Evolutionary conservation across 495 filamentous ascomycete genomes (phyloP).

Genomic region (Trypethelium eluteriae): DNA sequence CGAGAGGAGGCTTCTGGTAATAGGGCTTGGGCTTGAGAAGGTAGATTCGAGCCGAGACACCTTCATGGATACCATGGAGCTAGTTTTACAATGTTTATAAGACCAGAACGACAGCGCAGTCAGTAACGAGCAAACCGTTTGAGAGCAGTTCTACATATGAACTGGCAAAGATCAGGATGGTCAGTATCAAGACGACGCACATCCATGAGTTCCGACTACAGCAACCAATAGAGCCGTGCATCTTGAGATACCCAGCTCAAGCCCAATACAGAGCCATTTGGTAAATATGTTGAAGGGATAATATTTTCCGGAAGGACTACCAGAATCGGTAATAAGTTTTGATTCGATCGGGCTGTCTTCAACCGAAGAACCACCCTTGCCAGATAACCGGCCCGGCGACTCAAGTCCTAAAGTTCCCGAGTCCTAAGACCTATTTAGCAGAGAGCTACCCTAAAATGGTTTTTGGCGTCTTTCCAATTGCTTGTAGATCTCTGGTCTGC

Average conservation of each 20-base stretch:
- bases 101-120: neutral
- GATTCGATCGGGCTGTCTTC: neutral
- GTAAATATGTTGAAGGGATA: neutral
- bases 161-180: too few species aligned
- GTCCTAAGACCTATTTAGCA: too few species aligned
- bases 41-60: neutral
- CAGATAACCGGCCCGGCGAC: neutral
- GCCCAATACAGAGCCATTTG: neutral
- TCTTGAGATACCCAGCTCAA: neutral
- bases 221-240: too few species aligned
- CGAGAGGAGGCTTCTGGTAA: slow-evolving; percentile 69
- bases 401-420: too few species aligned
- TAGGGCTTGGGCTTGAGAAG: slow-evolving; percentile 63
- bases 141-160: neutral
- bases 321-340: neutral
- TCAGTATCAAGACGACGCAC: too few species aligned
- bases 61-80: slow-evolving; percentile 1
- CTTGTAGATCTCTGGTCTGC: neutral
- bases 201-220: too few species aligned
- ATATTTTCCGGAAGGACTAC: slow-evolving; percentile 2
- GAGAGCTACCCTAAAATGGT: neutral
- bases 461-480: neutral
- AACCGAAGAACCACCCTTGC: neutral
- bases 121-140: neutral
- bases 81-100: neutral